Evolutionary conservation across 805 yeast genomes (phyloP).

Genomic region (Wickerhamiella kurtzmanii): DNA sequence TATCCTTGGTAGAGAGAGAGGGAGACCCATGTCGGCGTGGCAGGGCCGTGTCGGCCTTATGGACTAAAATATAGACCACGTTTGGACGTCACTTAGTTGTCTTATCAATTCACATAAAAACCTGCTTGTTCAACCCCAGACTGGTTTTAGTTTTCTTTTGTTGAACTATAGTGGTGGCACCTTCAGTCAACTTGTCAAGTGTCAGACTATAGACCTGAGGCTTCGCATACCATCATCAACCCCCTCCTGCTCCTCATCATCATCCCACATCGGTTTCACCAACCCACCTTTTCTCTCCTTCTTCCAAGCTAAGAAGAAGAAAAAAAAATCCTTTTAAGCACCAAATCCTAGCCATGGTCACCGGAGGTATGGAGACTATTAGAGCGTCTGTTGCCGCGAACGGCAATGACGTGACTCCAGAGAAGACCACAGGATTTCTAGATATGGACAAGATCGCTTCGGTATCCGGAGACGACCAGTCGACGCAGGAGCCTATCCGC

Average conservation of each 20-base stretch:
- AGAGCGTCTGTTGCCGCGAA: slow-evolving; percentile 8
- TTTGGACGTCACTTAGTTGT: background rate
- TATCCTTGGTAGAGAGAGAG: no score
- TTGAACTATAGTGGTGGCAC: no score
- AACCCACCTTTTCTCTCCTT: background rate
- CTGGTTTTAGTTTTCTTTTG: no score
- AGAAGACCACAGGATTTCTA: slow-evolving; percentile 10
- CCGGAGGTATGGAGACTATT: slow-evolving; percentile 5
- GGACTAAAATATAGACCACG: background rate
- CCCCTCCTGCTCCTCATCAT: no score
- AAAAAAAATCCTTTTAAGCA: no score
- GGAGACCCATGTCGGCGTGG: background rate
- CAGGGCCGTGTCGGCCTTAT: background rate
- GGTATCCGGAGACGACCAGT: background rate
- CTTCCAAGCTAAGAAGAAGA: no score
- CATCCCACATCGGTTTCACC: no score
- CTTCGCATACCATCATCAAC: no score
- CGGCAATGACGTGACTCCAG: slow-evolving; percentile 12
- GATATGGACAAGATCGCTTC: slow-evolving; percentile 4
- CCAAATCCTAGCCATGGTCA: background rate
- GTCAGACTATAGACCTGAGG: no score
- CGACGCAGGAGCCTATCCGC: slow-evolving; percentile 7
- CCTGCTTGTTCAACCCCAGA: no score
- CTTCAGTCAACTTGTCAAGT: no score
- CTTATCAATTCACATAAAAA: background rate